These are phyloP conservation scores for Entamoeba invadens DNA, from an alignment of 208 protist genomes.

Conservation along the genomic window DNA sequence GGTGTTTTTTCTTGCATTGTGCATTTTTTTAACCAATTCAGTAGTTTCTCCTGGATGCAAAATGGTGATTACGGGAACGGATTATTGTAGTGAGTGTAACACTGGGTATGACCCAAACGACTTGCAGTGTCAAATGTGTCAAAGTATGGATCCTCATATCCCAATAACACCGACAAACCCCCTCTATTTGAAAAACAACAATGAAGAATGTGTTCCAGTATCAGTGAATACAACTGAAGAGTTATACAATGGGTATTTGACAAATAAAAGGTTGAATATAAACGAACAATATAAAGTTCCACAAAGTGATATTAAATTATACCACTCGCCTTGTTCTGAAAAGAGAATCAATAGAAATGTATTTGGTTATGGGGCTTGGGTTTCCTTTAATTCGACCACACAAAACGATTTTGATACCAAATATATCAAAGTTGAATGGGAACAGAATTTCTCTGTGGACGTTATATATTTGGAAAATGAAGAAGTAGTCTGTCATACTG, in stretches of 20 bases:
- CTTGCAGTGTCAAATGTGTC: neutral
- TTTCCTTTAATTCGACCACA: neutral
- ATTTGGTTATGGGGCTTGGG: neutral
- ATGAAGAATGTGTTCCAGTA: neutral
- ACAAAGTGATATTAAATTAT: neutral
- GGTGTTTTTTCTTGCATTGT: too few species aligned
- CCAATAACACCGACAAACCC: neutral
- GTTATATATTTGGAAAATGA: neutral
- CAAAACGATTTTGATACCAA: neutral
- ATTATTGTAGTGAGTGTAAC: neutral
- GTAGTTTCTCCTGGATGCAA: neutral
- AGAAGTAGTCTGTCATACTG: neutral
- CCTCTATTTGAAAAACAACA: neutral
- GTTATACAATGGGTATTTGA: neutral
- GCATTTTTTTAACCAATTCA: too few species aligned
- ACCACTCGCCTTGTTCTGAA: neutral
- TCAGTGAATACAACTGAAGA: neutral
- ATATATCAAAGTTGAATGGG: neutral
- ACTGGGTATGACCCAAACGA: neutral
- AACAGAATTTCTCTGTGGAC: neutral
- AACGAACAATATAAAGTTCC: neutral
- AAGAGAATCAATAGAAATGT: neutral
- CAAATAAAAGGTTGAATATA: neutral
- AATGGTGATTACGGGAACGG: neutral
- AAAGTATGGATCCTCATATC: neutral